Conservation (phyloP, 345 rosid genomes). For the Jatropha curcas region DNA sequence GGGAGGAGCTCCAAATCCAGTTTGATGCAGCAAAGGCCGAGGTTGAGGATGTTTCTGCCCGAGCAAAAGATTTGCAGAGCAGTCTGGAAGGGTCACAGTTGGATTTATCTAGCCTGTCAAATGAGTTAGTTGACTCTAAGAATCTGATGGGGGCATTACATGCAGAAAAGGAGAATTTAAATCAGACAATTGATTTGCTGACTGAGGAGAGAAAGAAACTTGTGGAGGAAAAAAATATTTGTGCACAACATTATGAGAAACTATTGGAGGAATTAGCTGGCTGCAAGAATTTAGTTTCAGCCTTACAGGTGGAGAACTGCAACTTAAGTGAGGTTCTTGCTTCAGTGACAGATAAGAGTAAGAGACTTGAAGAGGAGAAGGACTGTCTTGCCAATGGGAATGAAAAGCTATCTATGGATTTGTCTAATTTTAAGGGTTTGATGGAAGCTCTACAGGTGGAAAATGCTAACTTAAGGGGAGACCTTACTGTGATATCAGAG, state of each 20-base stretch:
- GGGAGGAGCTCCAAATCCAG: conserved; percentile 50
- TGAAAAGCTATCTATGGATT: conserved; percentile 42
- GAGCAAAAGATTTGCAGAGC: conserved; percentile 56
- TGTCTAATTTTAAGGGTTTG: conserved; percentile 47
- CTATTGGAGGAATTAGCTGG: conserved; percentile 55
- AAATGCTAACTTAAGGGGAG: conserved; percentile 47
- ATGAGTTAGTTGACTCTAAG: conserved; percentile 53
- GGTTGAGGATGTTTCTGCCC: conserved; percentile 50
- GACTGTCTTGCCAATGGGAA: conserved; percentile 42
- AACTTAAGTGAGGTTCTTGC: conserved; percentile 41
- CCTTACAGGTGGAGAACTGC: conserved; percentile 54
- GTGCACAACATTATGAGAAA: conserved; percentile 49
- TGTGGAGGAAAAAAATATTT: conserved; percentile 43
- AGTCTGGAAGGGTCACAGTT: conserved; percentile 52
- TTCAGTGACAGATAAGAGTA: conserved; percentile 15
- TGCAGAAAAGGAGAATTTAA: conserved; percentile 59
- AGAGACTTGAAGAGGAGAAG: conserved; percentile 27
- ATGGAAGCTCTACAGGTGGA: conserved; percentile 51
- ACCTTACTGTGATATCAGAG: conserved; percentile 40
- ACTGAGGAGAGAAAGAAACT: conserved; percentile 51
- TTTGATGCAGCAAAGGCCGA: conserved; percentile 48
- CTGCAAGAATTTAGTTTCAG: conserved; percentile 47
- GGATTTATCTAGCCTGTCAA: conserved; percentile 37
- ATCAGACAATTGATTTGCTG: conserved; percentile 40
- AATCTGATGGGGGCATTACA: conserved; percentile 40